Evolutionary conservation across 2,329 filamentous ascomycete species (phyloP).

Genomic region (Mycosphaerella sp.): DNA sequence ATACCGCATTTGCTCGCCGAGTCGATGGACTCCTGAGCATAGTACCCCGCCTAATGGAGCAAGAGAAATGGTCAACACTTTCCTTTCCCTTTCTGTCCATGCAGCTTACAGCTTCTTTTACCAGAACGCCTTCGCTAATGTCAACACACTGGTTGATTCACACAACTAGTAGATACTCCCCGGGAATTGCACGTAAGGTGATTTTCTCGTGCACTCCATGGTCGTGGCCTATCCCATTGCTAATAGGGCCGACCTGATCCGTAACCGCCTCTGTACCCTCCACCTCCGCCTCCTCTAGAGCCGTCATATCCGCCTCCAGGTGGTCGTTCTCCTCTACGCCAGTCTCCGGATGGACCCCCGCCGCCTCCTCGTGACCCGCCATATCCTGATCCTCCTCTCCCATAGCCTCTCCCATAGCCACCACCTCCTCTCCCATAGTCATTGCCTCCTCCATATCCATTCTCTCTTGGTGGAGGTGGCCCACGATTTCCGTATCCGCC

Average conservation of each 20-base stretch:
- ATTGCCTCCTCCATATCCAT: conserved; percentile 27
- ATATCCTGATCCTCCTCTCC: conserved; percentile 24
- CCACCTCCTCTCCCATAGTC: conserved; percentile 18
- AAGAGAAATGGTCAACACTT: background rate
- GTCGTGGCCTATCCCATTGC: background rate
- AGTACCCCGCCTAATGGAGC: background rate
- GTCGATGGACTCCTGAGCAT: too few relatives aligned
- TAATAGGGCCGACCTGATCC: conserved; percentile 25
- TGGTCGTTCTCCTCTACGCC: conserved; percentile 37
- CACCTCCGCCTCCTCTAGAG: conserved; percentile 15
- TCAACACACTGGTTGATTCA: background rate
- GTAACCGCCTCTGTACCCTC: conserved; percentile 22
- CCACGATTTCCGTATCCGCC: conserved; percentile 37
- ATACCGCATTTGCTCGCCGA: background rate
- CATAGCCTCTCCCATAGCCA: conserved; percentile 18
- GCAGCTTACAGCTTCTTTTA: background rate
- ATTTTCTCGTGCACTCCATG: background rate
- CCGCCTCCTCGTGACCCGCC: conserved; percentile 26
- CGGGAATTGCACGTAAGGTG: background rate
- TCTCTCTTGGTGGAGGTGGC: conserved; percentile 25
- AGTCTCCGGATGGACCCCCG: conserved; percentile 33
- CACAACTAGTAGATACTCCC: background rate
- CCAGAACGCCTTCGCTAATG: conserved; percentile 8
- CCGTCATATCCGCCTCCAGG: conserved; percentile 27
- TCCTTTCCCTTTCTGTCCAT: too few relatives aligned